Evolutionary conservation across 371 early-diverging fungal genomes (phyloP).

Genomic region (Apophysomyces elegans): DNA sequence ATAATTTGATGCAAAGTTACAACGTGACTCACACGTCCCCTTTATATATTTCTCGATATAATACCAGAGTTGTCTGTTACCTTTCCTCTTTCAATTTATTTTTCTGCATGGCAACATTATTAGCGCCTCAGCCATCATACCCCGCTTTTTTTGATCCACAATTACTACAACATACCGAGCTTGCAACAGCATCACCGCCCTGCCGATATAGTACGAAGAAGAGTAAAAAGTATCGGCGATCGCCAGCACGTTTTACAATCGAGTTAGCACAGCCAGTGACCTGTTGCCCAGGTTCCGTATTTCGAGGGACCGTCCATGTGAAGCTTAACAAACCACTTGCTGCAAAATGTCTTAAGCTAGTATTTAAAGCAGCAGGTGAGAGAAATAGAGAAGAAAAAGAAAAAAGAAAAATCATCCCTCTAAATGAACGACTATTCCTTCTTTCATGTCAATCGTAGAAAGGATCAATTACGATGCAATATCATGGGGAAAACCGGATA

Average conservation of each 20-base stretch:
- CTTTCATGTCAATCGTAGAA: slow-evolving; percentile 19
- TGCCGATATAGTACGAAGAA: neutral
- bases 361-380: slow-evolving; percentile 34
- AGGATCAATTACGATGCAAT: slow-evolving; percentile 38
- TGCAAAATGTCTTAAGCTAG: slow-evolving; percentile 29
- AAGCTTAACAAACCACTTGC: slow-evolving; percentile 23
- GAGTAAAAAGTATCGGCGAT: slow-evolving; percentile 5
- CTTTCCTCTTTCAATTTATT: neutral
- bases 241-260: slow-evolving; percentile 8
- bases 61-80: neutral
- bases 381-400: neutral
- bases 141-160: neutral
- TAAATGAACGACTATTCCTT: neutral
- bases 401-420: too few species aligned
- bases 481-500: slow-evolving; percentile 33
- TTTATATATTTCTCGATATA: neutral
- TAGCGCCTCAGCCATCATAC: neutral
- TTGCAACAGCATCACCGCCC: neutral
- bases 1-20: neutral
- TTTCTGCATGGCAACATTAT: slow-evolving; percentile 4
- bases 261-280: slow-evolving; percentile 14
- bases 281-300: slow-evolving; percentile 36
- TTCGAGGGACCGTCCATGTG: slow-evolving; percentile 33
- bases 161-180: neutral
- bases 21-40: neutral